Conservation (phyloP, 2,329 filamentous ascomycete species). For the Boeremia lycopersici region DNA sequence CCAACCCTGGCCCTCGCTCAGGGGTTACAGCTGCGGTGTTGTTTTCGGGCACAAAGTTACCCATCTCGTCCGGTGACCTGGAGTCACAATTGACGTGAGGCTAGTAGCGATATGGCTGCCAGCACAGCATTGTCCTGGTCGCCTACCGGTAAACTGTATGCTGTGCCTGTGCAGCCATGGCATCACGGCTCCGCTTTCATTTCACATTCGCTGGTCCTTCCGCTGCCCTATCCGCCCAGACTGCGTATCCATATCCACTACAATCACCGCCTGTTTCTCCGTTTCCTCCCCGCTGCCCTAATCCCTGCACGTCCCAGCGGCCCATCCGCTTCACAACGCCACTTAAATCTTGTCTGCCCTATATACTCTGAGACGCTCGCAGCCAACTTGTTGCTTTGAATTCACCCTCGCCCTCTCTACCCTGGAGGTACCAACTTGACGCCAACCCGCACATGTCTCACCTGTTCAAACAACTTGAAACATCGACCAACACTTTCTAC, state of each 20-base stretch:
- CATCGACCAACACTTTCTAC: constrained; percentile 9
- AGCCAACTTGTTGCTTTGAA: constrained; percentile 18
- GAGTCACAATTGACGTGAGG: constrained; percentile 36
- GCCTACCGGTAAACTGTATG: constrained; percentile 28
- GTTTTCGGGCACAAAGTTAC: constrained; percentile 29
- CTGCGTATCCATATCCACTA: constrained; percentile 45
- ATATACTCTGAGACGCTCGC: constrained; percentile 48
- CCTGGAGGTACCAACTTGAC: constrained; percentile 33
- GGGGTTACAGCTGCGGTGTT: constrained; percentile 33
- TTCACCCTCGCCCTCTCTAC: constrained; percentile 26
- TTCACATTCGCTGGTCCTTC: constrained; percentile 43
- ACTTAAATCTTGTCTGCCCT: constrained; percentile 48
- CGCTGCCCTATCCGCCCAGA: constrained; percentile 46
- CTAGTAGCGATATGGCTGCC: constrained; percentile 29
- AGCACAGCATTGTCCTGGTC: constrained; percentile 34
- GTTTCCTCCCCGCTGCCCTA: constrained; percentile 45
- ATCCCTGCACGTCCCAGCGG: constrained; percentile 45
- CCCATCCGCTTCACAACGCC: constrained; percentile 46
- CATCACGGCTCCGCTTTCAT: constrained; percentile 37
- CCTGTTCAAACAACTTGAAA: constrained; percentile 22
- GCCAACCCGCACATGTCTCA: constrained; percentile 41
- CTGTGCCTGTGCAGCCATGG: constrained; percentile 32
- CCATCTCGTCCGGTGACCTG: constrained; percentile 34
- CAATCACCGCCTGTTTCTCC: constrained; percentile 47
- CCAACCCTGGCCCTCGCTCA: constrained; percentile 45